A percentile compares a stretch with the other conserved stretches of the same genome.
Conservation (phyloP, 768 basidiomycete species). For the Rhizopogon vesiculosus region DNA sequence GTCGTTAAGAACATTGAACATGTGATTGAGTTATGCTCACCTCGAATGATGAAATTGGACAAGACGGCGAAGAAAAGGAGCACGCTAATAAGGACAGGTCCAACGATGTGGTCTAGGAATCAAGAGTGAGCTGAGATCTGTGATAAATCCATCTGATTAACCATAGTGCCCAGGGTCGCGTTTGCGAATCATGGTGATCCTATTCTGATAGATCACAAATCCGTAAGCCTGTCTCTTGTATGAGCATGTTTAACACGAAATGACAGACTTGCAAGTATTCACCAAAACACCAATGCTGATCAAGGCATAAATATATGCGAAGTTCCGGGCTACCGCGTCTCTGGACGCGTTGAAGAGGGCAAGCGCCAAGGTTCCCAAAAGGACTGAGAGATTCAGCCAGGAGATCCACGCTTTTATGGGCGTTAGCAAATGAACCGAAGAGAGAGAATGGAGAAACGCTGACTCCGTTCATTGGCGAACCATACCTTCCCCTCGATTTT, state of each 20-base stretch:
- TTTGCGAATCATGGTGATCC: slow-evolving; percentile 87
- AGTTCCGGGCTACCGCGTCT: slow-evolving; percentile 56
- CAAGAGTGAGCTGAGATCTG: neutral
- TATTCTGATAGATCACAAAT: slow-evolving; percentile 78
- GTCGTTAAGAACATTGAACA: slow-evolving; percentile 3
- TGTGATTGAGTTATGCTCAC: slow-evolving; percentile 37
- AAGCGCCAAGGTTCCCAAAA: slow-evolving; percentile 80
- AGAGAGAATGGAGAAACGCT: slow-evolving; percentile 17
- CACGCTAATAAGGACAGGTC: slow-evolving; percentile 78
- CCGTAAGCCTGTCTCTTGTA: slow-evolving; percentile 66
- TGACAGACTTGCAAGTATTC: neutral
- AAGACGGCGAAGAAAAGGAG: slow-evolving; percentile 86
- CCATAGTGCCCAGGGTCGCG: slow-evolving; percentile 89
- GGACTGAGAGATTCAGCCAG: slow-evolving; percentile 82
- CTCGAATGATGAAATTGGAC: slow-evolving; percentile 83
- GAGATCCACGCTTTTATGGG: slow-evolving; percentile 74
- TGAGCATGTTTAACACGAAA: neutral
- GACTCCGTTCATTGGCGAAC: slow-evolving; percentile 95
- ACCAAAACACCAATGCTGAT: slow-evolving; percentile 74
- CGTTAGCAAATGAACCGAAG: slow-evolving; percentile 2
- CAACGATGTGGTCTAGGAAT: slow-evolving; percentile 66
- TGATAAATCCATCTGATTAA: slow-evolving; percentile 30
- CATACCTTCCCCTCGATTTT: slow-evolving; percentile 94
- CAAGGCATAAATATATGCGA: slow-evolving; percentile 79
- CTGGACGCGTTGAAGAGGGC: slow-evolving; percentile 86